A percentile compares a stretch with the other conserved stretches of the same genome.
phyloP scores from a whole-genome alignment of 2,329 filamentous ascomycete genomes.

The Epichloe scottii region DNA sequence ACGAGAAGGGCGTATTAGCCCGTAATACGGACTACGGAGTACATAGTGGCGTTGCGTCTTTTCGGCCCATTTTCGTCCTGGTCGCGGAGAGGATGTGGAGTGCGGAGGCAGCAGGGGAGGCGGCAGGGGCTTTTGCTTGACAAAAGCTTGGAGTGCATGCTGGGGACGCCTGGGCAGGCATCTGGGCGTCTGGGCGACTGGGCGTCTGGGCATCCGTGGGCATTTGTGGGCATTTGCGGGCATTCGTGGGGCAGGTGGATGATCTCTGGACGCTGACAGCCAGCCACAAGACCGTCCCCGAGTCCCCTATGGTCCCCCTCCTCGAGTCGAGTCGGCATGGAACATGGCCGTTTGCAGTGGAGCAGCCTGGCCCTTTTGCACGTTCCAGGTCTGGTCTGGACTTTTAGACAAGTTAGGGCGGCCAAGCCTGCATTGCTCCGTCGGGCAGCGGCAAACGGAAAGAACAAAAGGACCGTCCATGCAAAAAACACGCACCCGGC shows the following conservation, averaged over 20 bases:
- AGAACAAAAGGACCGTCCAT: background rate
- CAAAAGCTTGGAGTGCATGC: background rate
- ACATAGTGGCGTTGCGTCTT: constrained; percentile 1
- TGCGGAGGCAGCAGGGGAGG: constrained; percentile 7
- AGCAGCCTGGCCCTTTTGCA: background rate
- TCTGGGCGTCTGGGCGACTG: no score
- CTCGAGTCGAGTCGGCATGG: background rate
- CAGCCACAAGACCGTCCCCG: no score
- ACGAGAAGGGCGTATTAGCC: no score
- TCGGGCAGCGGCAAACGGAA: background rate
- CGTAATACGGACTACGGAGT: no score
- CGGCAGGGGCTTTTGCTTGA: background rate
- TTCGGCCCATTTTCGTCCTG: constrained; percentile 7
- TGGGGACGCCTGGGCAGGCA: background rate
- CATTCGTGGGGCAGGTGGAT: background rate
- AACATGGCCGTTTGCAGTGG: constrained; percentile 5
- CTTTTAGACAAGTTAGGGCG: background rate
- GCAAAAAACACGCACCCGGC: no score
- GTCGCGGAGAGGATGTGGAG: constrained; percentile 5
- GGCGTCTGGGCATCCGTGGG: background rate
- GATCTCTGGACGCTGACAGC: background rate
- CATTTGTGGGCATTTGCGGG: background rate
- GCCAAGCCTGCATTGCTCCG: background rate
- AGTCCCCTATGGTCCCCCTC: no score
- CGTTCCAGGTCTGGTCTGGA: constrained; percentile 1